Evolutionary conservation across 148 eudicot genomes (phyloP), one percentile per base, ranked within the genome.

Genomic region (Diospyros lotus): DNA sequence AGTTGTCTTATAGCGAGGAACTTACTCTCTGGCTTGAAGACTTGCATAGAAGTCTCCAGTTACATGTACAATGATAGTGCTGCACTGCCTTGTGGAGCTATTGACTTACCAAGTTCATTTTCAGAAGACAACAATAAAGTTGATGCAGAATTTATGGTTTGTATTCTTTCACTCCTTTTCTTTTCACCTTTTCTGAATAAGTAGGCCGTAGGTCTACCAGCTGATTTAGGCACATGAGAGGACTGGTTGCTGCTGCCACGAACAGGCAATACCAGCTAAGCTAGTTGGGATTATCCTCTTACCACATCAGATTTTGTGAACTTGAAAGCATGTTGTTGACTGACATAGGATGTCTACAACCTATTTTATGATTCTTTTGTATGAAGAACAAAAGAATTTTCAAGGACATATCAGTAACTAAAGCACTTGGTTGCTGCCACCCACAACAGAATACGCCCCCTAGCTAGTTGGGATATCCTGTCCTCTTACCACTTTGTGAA

Each of bases 1-100:
- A 95, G 98, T 80, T 95, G 98, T 85, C 87, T 89, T 78, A 95
- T 95, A 84, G 87, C 97, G 10, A 82, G 94, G 81, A 92, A 89
- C 81, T 78, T 95, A 62, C 90, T 95, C 58, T 77, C 92, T 75
- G 98, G 93, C 82, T 83, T 92, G 76, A 95, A 89, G 88, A 95
- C 89, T 84, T 95, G 98, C 84, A 78, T 77, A 52, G 96, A 95
- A 80, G 91, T 95, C 9, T 89, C 75, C 79, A 80, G 68, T 81
- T 89, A 85, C 85, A 87, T 95, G 96, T 77, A 76, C 58, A 82
- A 80, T 82, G 78, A 79, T 79, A 89, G 82, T 70, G 85, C 83
- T 59, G 76, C 81, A 17, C 69, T 75, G 77, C 66, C 85, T 68
- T 82, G 60, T 43, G 84, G 84, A 79, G 74, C 82, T 66, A 79